Evolutionary conservation across 768 basidiomycete genomes (phyloP).

Genomic region (Phylloporus sp.): DNA sequence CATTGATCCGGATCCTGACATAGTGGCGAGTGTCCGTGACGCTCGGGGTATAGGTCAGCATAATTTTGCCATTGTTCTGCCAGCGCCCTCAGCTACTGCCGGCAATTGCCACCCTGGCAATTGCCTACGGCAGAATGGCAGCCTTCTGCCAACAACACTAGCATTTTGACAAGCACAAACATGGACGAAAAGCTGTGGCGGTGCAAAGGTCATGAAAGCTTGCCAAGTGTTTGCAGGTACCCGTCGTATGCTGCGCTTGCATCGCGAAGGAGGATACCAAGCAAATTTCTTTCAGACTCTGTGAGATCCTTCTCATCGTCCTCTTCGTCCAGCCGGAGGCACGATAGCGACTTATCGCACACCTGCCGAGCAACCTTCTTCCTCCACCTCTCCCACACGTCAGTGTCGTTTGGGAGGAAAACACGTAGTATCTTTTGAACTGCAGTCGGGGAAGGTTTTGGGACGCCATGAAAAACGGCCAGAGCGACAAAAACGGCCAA

Average conservation of each 20-base stretch:
- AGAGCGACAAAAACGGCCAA: conserved; percentile 15
- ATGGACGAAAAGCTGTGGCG: too few species aligned
- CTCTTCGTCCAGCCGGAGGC: conserved; percentile 1
- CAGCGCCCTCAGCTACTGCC: too few species aligned
- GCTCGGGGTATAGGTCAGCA: too few species aligned
- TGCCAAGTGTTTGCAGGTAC: not conserved
- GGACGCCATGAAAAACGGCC: conserved; percentile 6
- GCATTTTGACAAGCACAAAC: too few species aligned
- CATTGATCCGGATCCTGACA: too few species aligned
- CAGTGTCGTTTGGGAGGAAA: conserved; percentile 20
- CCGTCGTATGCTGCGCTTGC: conserved; percentile 11
- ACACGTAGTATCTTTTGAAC: conserved; percentile 9
- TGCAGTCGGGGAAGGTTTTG: not conserved
- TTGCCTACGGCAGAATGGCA: too few species aligned
- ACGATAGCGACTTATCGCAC: conserved; percentile 1
- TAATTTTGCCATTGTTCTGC: too few species aligned
- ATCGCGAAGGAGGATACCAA: conserved; percentile 16
- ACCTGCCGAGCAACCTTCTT: conserved; percentile 13
- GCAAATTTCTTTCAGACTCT: not conserved
- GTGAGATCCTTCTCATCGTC: not conserved
- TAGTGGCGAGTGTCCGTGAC: too few species aligned
- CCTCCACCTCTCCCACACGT: conserved; percentile 21
- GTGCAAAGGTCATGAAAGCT: not conserved
- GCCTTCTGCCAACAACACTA: too few species aligned
- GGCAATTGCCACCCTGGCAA: too few species aligned